phyloP scores from a whole-genome alignment of 139 green algal species.

The Picocystis salinarum region DNA sequence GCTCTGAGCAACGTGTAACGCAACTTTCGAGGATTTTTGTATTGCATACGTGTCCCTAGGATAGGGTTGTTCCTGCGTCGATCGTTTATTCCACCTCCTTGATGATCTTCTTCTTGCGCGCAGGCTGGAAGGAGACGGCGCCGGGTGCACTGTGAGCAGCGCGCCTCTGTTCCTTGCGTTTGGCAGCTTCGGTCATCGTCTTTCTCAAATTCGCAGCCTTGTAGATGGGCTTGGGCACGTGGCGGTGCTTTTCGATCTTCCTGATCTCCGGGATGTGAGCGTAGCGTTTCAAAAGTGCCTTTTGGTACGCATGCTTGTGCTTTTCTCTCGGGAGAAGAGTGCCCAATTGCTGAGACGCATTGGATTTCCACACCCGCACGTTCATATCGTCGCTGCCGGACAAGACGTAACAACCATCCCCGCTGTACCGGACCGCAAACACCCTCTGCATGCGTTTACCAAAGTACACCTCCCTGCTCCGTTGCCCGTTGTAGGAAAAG shows the following conservation, averaged over 20 bases:
- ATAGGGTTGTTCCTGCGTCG: no score
- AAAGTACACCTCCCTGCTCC: conserved; percentile 75
- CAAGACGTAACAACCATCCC: conserved; percentile 85
- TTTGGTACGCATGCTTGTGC: conserved; percentile 58
- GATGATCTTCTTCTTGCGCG: conserved; percentile 46
- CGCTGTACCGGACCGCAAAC: conserved; percentile 44
- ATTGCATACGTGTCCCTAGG: no score
- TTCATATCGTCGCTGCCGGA: conserved; percentile 77
- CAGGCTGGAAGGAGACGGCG: conserved; percentile 51
- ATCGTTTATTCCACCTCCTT: conserved; percentile 2
- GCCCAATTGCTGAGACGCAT: conserved; percentile 72
- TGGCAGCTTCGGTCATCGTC: conserved; percentile 46
- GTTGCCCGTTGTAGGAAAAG: conserved; percentile 65
- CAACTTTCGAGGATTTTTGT: no score
- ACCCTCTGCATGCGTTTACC: conserved; percentile 91
- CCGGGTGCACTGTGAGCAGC: conserved; percentile 60
- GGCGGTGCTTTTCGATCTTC: conserved; percentile 63
- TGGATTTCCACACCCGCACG: conserved; percentile 71
- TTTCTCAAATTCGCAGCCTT: conserved; percentile 57
- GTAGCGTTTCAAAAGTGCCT: conserved; percentile 73
- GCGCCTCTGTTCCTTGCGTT: conserved; percentile 41
- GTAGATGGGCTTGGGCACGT: conserved; percentile 70
- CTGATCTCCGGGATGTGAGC: conserved; percentile 87
- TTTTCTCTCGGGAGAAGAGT: conserved; percentile 66
- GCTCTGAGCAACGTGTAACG: no score